phyloP scores from a whole-genome alignment of 306 rosid genomes.

The Pterocarpus santalinus region DNA sequence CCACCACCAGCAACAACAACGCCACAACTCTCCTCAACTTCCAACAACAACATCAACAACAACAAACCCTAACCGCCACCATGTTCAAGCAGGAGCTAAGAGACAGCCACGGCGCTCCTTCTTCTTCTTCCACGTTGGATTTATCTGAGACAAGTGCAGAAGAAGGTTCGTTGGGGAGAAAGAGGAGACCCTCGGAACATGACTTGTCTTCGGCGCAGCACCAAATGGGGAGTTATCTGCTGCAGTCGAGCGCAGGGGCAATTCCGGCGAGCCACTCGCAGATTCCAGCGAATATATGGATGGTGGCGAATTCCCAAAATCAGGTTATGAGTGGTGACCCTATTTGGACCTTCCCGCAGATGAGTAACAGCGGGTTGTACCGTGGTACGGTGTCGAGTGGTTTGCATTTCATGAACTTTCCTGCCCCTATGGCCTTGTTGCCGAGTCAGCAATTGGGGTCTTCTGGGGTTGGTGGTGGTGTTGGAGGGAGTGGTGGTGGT shows the following conservation, averaged over 20 bases:
- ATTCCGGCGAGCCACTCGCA: conserved; percentile 66
- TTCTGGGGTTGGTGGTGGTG: not conserved
- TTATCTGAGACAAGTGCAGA: conserved; percentile 63
- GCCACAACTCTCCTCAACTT: conserved; percentile 71
- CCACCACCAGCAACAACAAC: conserved; percentile 48
- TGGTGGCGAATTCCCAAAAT: conserved; percentile 68
- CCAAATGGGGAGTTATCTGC: conserved; percentile 71
- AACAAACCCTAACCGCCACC: conserved; percentile 45
- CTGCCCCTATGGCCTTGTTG: conserved; percentile 67
- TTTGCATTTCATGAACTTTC: conserved; percentile 82
- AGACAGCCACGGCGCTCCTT: conserved; percentile 36
- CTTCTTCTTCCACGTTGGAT: conserved; percentile 58
- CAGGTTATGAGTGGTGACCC: conserved; percentile 94
- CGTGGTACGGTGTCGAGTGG: conserved; percentile 77
- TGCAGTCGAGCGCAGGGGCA: conserved; percentile 64
- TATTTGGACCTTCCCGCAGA: conserved; percentile 87
- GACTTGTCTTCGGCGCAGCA: conserved; percentile 58
- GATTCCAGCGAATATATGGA: conserved; percentile 81
- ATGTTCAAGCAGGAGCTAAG: conserved; percentile 70
- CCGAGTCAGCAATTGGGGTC: conserved; percentile 68
- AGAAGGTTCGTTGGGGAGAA: conserved; percentile 67
- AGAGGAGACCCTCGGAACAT: conserved; percentile 67
- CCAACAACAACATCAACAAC: conserved; percentile 38
- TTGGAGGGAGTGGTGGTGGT: conserved; percentile 23
- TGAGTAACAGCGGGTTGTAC: conserved; percentile 66